Evolutionary conservation across 805 yeast genomes (phyloP), one percentile per base, ranked within the genome.

Genomic region (Teunomyces stri): DNA sequence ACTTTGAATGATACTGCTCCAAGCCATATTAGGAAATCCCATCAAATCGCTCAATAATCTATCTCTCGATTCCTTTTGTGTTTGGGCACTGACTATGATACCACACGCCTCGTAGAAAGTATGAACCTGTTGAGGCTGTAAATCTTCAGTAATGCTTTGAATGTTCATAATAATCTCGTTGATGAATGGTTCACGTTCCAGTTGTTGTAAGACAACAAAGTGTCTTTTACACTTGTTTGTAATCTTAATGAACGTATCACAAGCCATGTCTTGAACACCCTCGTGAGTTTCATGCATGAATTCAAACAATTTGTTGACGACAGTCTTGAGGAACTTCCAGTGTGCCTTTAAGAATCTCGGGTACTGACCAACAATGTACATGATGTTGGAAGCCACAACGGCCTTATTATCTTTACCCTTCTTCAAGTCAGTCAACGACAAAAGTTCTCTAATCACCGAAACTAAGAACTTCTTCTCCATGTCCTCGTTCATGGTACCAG

Each of bases 271-370:
- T 72, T 94, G 99, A 51, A 94, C 99, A 74, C 99, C 99, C 69
- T 92, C 99, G 69, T 94, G 99, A n/a, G 97, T 90, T 76, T 94
- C 99, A 73, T 94, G 98, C 99, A 94, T 94, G 62, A 94, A 94
- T 68, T 94, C 99, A 68, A 94, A 94, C 59, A 94, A 78, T 68
- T 94, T 94, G 70, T 89, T 85, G 51, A 94, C 92, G 38, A 94
- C 99, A 0, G 98, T 94, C 67, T 91, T 92, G 65, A 94, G 73
- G 60, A 94, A 94, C 66, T 88, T 90, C 99, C 99, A 94, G 66
- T 94, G 99, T 6, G 98, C 98, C 60, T 91, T 91, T 64, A 94
- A 76, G 62, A 94, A 94, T 65, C 99, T 78, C 45, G 99, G 99
- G 65, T 94, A 94, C 72, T 94, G 99, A 42, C 99, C 99, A 51